Evolutionary conservation across 2,329 filamentous ascomycete species (phyloP).

Genomic region (Fusarium albosuccineum): DNA sequence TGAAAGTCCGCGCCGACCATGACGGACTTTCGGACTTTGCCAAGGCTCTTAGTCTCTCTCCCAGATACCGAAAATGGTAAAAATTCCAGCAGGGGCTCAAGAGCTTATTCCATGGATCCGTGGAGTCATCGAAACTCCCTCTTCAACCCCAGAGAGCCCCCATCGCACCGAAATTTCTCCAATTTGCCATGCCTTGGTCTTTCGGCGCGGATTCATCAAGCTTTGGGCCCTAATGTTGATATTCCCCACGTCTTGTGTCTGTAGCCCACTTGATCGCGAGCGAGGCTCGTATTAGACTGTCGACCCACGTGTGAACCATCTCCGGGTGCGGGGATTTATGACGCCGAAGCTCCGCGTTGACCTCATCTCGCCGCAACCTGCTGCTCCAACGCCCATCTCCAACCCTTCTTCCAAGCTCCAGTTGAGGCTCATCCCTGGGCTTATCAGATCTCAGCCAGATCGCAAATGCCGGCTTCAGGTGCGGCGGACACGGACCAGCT

Average conservation of each 20-base stretch:
- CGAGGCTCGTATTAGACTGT: constrained; percentile 2
- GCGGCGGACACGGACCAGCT: constrained; percentile 34
- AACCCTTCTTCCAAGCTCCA: constrained; percentile 9
- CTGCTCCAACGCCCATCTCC: constrained; percentile 2
- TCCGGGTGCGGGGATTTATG: constrained; percentile 16
- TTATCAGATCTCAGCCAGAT: neutral
- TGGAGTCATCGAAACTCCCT: constrained; percentile 16
- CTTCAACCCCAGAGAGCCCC: constrained; percentile 2
- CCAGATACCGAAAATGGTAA: constrained; percentile 14
- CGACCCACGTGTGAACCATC: constrained; percentile 11
- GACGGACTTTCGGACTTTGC: constrained; percentile 22
- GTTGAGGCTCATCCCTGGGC: constrained; percentile 1
- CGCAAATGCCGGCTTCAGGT: constrained; percentile 22
- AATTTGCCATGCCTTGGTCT: constrained; percentile 6
- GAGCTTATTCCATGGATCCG: neutral
- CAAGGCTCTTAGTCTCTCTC: constrained; percentile 19
- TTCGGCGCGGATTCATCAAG: constrained; percentile 5
- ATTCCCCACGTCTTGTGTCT: neutral
- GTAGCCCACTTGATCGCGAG: constrained; percentile 1
- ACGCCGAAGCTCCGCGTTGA: constrained; percentile 29
- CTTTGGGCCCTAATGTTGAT: neutral
- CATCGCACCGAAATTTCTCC: constrained; percentile 1
- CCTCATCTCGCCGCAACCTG: neutral
- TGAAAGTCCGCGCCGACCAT: neutral
- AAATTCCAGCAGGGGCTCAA: neutral